Base-by-base conservation (phyloP, 2,329 filamentous ascomycete species). In the Scedosporium minutisporum region DNA sequence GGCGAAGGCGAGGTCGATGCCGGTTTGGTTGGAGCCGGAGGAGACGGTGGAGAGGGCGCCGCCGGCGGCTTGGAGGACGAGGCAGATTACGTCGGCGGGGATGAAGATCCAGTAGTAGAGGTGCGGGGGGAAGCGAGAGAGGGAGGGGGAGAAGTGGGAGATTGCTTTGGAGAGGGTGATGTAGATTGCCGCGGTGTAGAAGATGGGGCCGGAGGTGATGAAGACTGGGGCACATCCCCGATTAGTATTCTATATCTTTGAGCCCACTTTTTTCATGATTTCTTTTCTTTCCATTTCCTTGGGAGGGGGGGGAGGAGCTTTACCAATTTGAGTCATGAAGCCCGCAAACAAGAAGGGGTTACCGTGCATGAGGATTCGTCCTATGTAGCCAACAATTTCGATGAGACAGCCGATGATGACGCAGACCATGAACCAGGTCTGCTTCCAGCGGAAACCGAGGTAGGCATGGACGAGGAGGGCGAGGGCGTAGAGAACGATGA, bases 251-350 rank as follows among this genome's bases (percentile, higher is more conserved):
- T 27, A n/a, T 5, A 58, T 6, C 29, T 18, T 58, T 57, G 16
- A 16, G 6, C 23, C 16, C 3, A 23, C 6, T 18, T 21, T 23
- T 33, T 51, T 18, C 33, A 10, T 57, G 23, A 21, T 41, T 12
- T 25, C n/a, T 51, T 42, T 18, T 48, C 44, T 9, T 41, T 57
- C 12, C 42, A 18, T 38, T 23, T 18, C 27, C 18, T 44, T 6
- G 25, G 53, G 4, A 1, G 10, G 38, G 53, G 41, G 38, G 53
- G 41, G 21, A 42, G 27, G 2, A 23, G 57, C 72, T 77, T 58
- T 69, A 82, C 81, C 75, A 65, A 88, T 87, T 69, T 89, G 84
- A n/a, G 88, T 79, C 70, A 88, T 79, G 69, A 89, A 90, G 6
- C 79, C 83, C 12, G 69, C 69, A 69, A 86, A 81, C 58, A 70